Evolutionary conservation across 139 green algal genomes (phyloP), one percentile per base, ranked within the genome.

Genomic region (Chlorella vulgaris): DNA sequence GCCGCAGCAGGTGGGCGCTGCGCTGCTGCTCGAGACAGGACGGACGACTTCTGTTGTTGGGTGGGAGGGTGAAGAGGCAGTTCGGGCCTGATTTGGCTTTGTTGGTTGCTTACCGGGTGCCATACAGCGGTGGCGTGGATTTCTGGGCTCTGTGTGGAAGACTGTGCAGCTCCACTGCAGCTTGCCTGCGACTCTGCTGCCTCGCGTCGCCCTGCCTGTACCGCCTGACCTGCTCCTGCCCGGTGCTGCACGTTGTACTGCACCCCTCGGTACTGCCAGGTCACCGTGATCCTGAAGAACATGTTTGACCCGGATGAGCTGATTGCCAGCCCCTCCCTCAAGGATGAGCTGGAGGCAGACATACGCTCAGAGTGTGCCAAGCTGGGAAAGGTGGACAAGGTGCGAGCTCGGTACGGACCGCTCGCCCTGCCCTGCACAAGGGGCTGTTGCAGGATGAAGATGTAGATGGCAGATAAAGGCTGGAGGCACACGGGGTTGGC

Each of bases 241-340:
- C n/a, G n/a, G n/a, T n/a, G n/a, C n/a, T n/a, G n/a, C n/a, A n/a
- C n/a, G n/a, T n/a, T n/a, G n/a, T n/a, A n/a, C n/a, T n/a, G n/a
- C n/a, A n/a, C n/a, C n/a, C n/a, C n/a, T n/a, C 5, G 3, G 4
- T 13, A 21, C 36, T 13, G 21, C 3, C 87, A 92, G 86, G 85
- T 93, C 26, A 99, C 95, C 0, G 94, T 98, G 26, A 88, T 99
- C 15, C 70, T 99, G 50, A 90, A 90, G 62, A 66, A 93, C 71
- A 97, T 99, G 93, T 99, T 98, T 78, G 60, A 67, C n/a, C 87
- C 87, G 0, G 88, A 93, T 2, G 94, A 98, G 69, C 82, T 97
- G 13, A 29, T 86, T 38, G 78, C 84, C 31, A 84, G 88, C 38
- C 69, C 81, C 1, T 26, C 60, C 19, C 68, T 80, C 58, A 84